A percentile compares a stretch with the other conserved stretches of the same genome.
Conservation (phyloP, 768 basidiomycete species). For the Solioccasus polychromus region DNA sequence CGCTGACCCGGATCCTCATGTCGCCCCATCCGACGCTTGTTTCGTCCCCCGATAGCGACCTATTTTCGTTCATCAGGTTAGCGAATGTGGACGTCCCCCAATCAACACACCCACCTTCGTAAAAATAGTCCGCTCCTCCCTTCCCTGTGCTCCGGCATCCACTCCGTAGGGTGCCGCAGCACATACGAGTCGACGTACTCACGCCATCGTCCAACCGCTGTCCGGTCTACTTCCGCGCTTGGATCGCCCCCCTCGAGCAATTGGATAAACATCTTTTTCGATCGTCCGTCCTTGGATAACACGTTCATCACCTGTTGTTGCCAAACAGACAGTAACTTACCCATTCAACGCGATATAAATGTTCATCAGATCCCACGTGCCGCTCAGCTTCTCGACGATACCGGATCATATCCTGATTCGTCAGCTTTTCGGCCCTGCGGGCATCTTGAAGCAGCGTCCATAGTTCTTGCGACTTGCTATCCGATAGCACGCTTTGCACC, state of each 20-base stretch:
- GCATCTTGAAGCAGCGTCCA: conserved; percentile 71
- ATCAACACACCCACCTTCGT: conserved; percentile 46
- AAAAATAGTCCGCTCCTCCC: conserved; percentile 48
- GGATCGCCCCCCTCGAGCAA: conserved; percentile 62
- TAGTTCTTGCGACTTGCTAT: conserved; percentile 84
- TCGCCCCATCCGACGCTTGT: conserved; percentile 16
- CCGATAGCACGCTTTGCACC: conserved; percentile 85
- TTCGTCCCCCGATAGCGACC: conserved; percentile 42
- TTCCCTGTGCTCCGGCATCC: conserved; percentile 46
- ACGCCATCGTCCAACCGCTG: conserved; percentile 57
- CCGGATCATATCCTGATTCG: conserved; percentile 64
- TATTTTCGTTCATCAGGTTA: conserved; percentile 44
- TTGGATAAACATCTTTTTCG: conserved; percentile 57
- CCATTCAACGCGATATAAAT: conserved; percentile 79
- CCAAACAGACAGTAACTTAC: conserved; percentile 44
- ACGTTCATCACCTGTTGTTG: background rate
- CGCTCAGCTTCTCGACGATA: conserved; percentile 80
- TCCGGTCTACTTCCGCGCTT: conserved; percentile 55
- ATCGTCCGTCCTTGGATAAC: conserved; percentile 30
- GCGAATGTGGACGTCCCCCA: conserved; percentile 8
- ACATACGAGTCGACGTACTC: conserved; percentile 75
- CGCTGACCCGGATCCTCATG: conserved; percentile 49
- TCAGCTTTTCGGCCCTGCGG: conserved; percentile 50
- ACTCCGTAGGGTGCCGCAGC: conserved; percentile 68
- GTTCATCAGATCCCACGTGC: conserved; percentile 71